Conservation (phyloP, 108 stramenopile species). For the Cylindrotheca fusiformis region DNA sequence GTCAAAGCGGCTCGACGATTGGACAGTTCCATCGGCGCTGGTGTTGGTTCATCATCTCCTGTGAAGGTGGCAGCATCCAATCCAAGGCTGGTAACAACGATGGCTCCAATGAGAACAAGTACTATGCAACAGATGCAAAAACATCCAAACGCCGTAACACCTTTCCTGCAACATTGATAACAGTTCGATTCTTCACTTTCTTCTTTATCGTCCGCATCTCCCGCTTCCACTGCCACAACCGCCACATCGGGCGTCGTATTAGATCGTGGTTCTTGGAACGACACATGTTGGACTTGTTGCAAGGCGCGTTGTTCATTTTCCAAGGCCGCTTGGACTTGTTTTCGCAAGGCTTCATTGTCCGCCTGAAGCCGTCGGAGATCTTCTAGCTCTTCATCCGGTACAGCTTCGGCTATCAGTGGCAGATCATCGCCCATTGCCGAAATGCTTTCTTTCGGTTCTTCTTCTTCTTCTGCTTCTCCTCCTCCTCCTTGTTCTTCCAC, state of each 20-base stretch:
- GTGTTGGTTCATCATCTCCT: neutral
- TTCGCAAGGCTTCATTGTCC: neutral
- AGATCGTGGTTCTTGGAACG: too few species aligned
- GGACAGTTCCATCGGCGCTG: neutral
- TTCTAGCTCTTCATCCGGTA: neutral
- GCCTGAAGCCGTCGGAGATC: neutral
- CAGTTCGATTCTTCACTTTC: neutral
- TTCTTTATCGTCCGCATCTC: neutral
- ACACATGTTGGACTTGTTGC: neutral
- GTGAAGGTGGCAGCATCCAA: too few species aligned
- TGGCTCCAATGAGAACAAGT: neutral
- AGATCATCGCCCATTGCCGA: neutral
- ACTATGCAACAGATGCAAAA: neutral
- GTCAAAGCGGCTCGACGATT: neutral
- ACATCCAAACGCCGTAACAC: neutral
- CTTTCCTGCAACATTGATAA: neutral
- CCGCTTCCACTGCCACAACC: neutral
- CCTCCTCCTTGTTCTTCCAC: too few species aligned
- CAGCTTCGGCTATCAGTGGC: neutral
- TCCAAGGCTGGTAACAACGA: neutral
- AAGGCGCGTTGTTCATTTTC: neutral
- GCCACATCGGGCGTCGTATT: neutral
- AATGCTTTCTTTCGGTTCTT: too few species aligned
- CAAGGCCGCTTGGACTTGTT: neutral
- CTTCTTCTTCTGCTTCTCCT: too few species aligned